Percentiles rank a stretch among this genome's conserved stretches.
Conservation (phyloP, 2,329 filamentous ascomycete species). For the Esteya vermicola region DNA sequence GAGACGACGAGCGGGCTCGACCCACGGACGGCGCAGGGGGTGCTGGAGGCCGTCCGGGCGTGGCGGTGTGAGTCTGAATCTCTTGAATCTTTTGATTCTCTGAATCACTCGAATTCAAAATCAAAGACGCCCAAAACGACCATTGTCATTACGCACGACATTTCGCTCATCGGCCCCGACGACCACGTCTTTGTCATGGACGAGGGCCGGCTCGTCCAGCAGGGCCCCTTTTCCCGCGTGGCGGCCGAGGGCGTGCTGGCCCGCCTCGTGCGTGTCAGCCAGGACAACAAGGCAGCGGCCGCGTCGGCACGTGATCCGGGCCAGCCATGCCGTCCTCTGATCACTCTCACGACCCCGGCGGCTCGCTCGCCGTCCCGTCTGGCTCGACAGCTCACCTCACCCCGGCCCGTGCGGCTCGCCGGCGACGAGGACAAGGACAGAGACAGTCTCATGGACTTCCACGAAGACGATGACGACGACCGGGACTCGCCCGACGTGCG, state of each 20-base stretch:
- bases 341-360: too few species aligned
- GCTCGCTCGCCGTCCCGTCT: too few species aligned
- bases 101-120: too few species aligned
- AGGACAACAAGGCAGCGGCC: background rate
- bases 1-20: slow-evolving; percentile 83
- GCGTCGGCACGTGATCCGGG: background rate
- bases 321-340: too few species aligned
- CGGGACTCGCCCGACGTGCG: background rate
- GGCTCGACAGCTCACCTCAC: too few species aligned
- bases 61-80: slow-evolving; percentile 62
- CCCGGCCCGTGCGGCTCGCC: too few species aligned
- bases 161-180: slow-evolving; percentile 54
- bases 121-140: slow-evolving; percentile 51
- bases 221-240: slow-evolving; percentile 39
- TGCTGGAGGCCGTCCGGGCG: slow-evolving; percentile 60
- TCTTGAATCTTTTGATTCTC: too few species aligned
- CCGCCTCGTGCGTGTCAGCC: background rate
- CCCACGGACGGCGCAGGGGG: slow-evolving; percentile 46
- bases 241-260: too few species aligned
- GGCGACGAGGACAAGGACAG: too few species aligned
- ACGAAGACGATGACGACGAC: background rate
- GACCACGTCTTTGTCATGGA: slow-evolving; percentile 78
- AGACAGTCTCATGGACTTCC: background rate
- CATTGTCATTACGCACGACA: slow-evolving; percentile 85
- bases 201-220: slow-evolving; percentile 49